These are phyloP conservation scores for Amaranthus palmeri DNA, from an alignment of 148 eudicot genomes.

Conservation along the genomic window DNA sequence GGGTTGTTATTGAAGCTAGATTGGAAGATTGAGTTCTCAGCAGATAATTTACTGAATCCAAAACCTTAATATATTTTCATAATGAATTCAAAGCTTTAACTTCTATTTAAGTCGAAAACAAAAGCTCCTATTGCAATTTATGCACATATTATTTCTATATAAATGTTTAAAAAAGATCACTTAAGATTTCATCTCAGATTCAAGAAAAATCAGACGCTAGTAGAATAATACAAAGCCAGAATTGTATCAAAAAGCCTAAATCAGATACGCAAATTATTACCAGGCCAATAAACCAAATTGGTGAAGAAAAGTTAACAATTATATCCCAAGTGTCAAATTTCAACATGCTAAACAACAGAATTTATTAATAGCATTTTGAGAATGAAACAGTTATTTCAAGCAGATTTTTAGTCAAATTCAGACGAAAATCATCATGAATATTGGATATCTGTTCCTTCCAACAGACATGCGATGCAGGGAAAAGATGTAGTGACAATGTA, in stretches of 20 bases:
- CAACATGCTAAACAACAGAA: not conserved
- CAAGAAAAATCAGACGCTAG: not conserved
- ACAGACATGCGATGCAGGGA: not conserved
- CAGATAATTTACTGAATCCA: too few relatives aligned
- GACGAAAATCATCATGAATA: not conserved
- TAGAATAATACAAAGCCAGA: not conserved
- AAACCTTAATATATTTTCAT: too few relatives aligned
- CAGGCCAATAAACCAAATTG: not conserved
- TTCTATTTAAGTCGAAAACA: not conserved
- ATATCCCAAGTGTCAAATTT: not conserved
- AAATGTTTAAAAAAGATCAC: not conserved
- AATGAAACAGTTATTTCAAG: not conserved
- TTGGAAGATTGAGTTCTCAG: too few relatives aligned
- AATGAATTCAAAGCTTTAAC: not conserved
- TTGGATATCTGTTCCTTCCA: not conserved
- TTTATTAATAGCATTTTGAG: not conserved
- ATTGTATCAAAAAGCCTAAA: not conserved
- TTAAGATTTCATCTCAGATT: not conserved
- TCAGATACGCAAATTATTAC: not conserved
- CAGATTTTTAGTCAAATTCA: not conserved
- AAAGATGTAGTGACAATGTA: slow-evolving; percentile 10
- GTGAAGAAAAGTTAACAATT: not conserved
- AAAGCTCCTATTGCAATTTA: not conserved
- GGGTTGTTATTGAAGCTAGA: too few relatives aligned
- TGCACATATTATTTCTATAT: too few relatives aligned